Evolutionary conservation across 768 basidiomycete species (phyloP), one percentile per base, ranked within the genome.

Genomic region (Albatrellus ellisii): DNA sequence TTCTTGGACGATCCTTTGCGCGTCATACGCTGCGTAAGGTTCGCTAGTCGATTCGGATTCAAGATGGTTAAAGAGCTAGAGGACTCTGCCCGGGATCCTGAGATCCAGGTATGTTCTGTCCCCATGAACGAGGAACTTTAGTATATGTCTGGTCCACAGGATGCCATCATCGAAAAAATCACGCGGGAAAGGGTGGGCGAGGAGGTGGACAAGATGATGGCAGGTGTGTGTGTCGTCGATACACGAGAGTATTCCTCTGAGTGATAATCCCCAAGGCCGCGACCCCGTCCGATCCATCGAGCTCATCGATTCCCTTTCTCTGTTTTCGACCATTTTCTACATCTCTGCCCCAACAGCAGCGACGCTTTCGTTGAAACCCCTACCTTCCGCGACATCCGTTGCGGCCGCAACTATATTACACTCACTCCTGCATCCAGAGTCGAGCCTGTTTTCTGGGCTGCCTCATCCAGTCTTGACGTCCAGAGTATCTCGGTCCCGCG

Each of bases 1-100:
- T 98, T 98, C 54, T 61, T 74, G 20, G 95, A 99, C 52, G 95
- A 99, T 59, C 95, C 95, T 5, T 63, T 99, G 10, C 78, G 95
- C 11, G 76, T 98, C n/a, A 59, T 98, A 18, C 74, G 95, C 27
- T 90, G 88, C 49, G 61, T 98, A 18, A 68, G 95, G 43, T 99
- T 99, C 58, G 83, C 94, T 0, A 87, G 87, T 53, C 70, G 94
- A 32, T 89, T 88, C 56, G 85, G 85, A 18, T 94, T 92, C 52
- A 63, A 67, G 10, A 67, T 97, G 40, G 82, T 83, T 14, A 62
- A 67, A 1, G 81, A 81, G 38, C 62, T 95, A 17, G 62, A 66
- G 38, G 66, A 70, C 11, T 77, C 85, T 12, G 79, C 73, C 2
- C 67, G 60, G 44, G 74, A 83, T 51, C 60, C 63, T 10, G 59